Conservation (phyloP, 768 basidiomycete genomes). For the Boletus eberwhitei region DNA sequence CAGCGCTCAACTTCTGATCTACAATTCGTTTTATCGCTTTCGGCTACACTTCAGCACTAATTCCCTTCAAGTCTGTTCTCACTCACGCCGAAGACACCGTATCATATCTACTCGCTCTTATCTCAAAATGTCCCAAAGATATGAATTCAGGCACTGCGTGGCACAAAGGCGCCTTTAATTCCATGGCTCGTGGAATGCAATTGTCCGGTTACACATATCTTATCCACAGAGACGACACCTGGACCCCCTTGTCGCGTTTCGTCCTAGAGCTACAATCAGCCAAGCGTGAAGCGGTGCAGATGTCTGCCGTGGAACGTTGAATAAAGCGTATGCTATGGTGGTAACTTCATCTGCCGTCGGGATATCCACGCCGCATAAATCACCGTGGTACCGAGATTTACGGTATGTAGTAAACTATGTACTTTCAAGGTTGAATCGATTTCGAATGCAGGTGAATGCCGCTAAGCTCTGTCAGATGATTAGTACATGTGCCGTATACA, state of each 20-base stretch:
- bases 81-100: background rate
- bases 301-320: background rate
- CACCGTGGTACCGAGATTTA: background rate
- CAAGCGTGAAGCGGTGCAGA: background rate
- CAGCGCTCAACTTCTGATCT: too few species aligned
- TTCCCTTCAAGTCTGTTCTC: conserved; percentile 5
- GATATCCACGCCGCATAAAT: background rate
- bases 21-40: conserved; percentile 11
- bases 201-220: background rate
- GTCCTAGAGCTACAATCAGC: conserved; percentile 13
- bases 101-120: conserved; percentile 1
- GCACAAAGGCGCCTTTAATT: background rate
- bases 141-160: conserved; percentile 4
- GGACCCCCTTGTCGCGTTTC: background rate
- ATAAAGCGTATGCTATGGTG: background rate
- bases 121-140: background rate
- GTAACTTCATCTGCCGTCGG: background rate
- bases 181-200: conserved; percentile 2
- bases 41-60: conserved; percentile 2
- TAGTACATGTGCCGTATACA: background rate
- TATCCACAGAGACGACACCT: too few species aligned
- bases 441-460: background rate
- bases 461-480: too few species aligned
- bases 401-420: background rate
- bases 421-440: background rate